Evolutionary conservation across 2,329 filamentous ascomycete genomes (phyloP).

Genomic region (Diaporthe velutina): DNA sequence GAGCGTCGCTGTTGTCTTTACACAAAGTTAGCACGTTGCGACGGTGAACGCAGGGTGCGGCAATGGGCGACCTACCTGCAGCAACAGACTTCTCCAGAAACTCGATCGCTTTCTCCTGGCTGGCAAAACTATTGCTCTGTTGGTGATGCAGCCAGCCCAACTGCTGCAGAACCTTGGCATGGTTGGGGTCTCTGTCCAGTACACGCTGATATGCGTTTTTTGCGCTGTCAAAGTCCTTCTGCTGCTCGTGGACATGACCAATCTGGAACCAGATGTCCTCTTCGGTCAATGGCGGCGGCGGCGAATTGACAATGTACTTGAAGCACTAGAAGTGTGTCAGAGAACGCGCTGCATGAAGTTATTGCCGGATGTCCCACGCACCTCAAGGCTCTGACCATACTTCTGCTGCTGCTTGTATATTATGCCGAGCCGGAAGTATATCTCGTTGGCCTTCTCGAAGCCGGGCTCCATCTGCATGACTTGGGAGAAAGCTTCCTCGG

Average conservation of each 20-base stretch:
- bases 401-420: conserved; percentile 99
- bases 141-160: conserved; percentile 98
- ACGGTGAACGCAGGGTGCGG: conserved; percentile 35
- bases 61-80: conserved; percentile 75
- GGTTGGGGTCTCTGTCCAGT: conserved; percentile 92
- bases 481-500: conserved; percentile 97
- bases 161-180: conserved; percentile 98
- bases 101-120: conserved; percentile 96
- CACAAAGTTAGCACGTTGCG: conserved; percentile 45
- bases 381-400: conserved; percentile 91
- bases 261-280: conserved; percentile 99
- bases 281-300: conserved; percentile 91
- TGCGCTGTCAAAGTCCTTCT: conserved; percentile 96
- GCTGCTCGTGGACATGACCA: conserved; percentile 97
- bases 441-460: conserved; percentile 99
- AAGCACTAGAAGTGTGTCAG: conserved; percentile 78
- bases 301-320: conserved; percentile 95
- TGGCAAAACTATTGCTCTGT: conserved; percentile 90
- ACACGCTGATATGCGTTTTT: conserved; percentile 94
- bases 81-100: conserved; percentile 97
- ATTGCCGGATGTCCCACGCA: conserved; percentile 56
- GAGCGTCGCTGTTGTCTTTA: conserved; percentile 90
- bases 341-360: conserved; percentile 36
- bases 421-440: conserved; percentile 98
- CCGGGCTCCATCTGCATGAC: conserved; percentile 99